Base-by-base conservation (phyloP, 768 basidiomycete species). In the Gymnopilus dilepis region DNA sequence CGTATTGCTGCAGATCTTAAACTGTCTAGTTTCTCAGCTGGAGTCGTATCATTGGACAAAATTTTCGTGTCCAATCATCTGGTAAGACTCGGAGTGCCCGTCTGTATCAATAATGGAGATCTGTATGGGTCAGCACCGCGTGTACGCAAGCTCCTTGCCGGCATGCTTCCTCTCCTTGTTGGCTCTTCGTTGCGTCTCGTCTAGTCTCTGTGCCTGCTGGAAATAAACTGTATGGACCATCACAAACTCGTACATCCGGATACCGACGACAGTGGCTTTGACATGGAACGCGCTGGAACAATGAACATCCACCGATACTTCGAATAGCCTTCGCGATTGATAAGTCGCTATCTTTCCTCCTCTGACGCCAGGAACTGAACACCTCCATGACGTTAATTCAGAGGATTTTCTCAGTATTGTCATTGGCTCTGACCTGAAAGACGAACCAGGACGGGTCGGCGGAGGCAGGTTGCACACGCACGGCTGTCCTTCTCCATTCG, bases 101-200 rank as follows among this genome's bases (percentile, higher is more conserved):
- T 21, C 40, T 50, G 47, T 28, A n/a, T 28, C 45, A 48, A 31
- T 50, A n/a, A 54, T 54, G 52, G 37, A 54, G 52, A 54, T 54
- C 52, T 40, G 52, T 33, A 54, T 28, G 52, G 37, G 48, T 30
- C 26, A 50, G 24, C 48, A 15, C 13, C 26, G 31, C 12, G n/a
- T 54, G n/a, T n/a, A n/a, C n/a, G n/a, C n/a, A 21, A 22, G 21
- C 26, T 37, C 52, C 37, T 37, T 13, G 37, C 22, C 52, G 38
- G 34, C 52, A 19, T 21, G 34, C 52, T 12, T 21, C 34, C 19
- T 33, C 38, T 24, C 19, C 19, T 31, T 21, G 52, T n/a, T 40
- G 34, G 38, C 24, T 54, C n/a, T n/a, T n/a, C n/a, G n/a, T 40
- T 38, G 37, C 38, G 21, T 50, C 47, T 17, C n/a, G n/a, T n/a